Percentiles rank a stretch among this genome's conserved stretches.
phyloP scores from a whole-genome alignment of 2,329 filamentous ascomycete genomes.

The Exophiala lecanii-corni region DNA sequence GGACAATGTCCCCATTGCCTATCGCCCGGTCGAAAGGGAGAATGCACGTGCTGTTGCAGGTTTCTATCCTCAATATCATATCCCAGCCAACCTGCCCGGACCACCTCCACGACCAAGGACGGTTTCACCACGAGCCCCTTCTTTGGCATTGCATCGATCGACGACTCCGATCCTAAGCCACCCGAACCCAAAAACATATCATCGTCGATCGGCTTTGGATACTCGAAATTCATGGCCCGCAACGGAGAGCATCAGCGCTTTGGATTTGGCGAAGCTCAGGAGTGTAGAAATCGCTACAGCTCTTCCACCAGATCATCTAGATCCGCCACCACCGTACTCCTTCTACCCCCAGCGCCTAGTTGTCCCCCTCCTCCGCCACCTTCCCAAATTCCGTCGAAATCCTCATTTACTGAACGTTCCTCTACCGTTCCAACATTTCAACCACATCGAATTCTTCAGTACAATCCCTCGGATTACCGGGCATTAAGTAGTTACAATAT shows the following conservation, averaged over 20 bases:
- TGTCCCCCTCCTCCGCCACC: background rate
- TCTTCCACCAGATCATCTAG: conserved; percentile 17
- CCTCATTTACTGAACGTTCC: no score
- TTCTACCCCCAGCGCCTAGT: conserved; percentile 1
- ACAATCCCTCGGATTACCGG: background rate
- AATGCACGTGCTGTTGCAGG: conserved; percentile 9
- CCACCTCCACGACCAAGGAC: conserved; percentile 15
- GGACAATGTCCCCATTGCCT: conserved; percentile 14
- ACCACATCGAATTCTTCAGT: no score
- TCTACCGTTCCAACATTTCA: no score
- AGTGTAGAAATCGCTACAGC: conserved; percentile 19
- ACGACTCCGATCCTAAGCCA: conserved; percentile 6
- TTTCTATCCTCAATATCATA: conserved; percentile 5
- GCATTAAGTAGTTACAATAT: background rate
- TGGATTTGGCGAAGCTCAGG: conserved; percentile 4
- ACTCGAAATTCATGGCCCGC: conserved; percentile 7
- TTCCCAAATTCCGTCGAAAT: background rate
- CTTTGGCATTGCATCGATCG: background rate
- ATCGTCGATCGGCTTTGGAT: conserved; percentile 13
- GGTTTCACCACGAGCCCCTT: conserved; percentile 6
- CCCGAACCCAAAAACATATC: conserved; percentile 11
- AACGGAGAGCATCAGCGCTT: conserved; percentile 1
- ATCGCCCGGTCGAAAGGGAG: conserved; percentile 10
- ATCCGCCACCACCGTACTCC: conserved; percentile 21
- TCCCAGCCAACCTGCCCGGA: background rate